Conservation (phyloP, 331 rosid species). For the Prunus yedoensis region DNA sequence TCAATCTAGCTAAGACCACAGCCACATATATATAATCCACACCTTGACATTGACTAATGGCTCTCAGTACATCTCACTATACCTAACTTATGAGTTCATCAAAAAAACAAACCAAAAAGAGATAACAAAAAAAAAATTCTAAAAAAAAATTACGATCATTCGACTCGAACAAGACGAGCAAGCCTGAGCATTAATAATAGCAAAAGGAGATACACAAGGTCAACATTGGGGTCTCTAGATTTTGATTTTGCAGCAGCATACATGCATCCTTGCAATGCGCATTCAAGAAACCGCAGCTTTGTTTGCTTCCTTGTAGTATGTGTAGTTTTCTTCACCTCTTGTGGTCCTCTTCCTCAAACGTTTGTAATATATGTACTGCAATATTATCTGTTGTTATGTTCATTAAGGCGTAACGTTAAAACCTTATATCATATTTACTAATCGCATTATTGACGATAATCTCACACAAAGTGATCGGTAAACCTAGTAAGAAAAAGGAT, state of each 20-base stretch:
- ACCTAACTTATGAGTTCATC: too few species aligned
- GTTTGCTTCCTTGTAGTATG: constrained; percentile 36
- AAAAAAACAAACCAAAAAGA: too few species aligned
- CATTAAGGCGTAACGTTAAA: constrained; percentile 34
- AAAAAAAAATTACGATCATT: not conserved
- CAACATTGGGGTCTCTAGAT: not conserved
- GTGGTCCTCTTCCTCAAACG: constrained; percentile 20
- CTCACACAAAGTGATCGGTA: not conserved
- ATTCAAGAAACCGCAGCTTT: constrained; percentile 38
- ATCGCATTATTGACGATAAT: not conserved
- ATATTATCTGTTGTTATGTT: constrained; percentile 51
- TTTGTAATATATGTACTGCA: constrained; percentile 77
- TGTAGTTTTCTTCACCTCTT: constrained; percentile 30
- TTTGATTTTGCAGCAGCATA: not conserved
- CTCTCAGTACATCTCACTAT: too few species aligned
- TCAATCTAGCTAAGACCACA: too few species aligned
- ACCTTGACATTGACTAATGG: too few species aligned
- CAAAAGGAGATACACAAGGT: not conserved
- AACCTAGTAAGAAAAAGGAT: constrained; percentile 41
- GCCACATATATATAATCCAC: too few species aligned
- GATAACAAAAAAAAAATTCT: too few species aligned
- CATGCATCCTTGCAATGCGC: not conserved
- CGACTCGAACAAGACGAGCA: not conserved
- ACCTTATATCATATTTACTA: not conserved
- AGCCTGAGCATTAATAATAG: not conserved